Conservation (phyloP, 2,329 filamentous ascomycete species). For the Claviceps spartinae region DNA sequence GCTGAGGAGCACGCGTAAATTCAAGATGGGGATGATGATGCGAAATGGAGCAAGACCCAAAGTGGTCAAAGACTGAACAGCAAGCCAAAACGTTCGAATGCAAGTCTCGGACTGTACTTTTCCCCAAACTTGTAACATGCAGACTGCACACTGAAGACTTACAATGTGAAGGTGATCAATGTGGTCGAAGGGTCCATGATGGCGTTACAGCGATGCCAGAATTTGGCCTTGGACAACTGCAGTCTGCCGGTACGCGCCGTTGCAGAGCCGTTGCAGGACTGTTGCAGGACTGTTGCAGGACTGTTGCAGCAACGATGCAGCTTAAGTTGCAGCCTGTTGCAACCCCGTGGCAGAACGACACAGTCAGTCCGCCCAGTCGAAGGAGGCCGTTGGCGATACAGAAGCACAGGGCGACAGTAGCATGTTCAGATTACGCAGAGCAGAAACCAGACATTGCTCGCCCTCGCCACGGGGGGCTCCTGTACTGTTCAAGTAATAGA, state of each 20-base stretch:
- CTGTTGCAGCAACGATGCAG: too few species aligned
- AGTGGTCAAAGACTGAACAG: too few species aligned
- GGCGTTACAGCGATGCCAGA: neutral
- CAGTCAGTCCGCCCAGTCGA: neutral
- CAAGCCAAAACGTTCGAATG: neutral
- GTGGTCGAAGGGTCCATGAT: constrained; percentile 49
- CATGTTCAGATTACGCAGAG: constrained; percentile 9
- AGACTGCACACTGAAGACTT: constrained; percentile 20
- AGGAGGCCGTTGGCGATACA: constrained; percentile 2
- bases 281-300: too few species aligned
- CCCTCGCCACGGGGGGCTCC: too few species aligned
- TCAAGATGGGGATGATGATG: neutral
- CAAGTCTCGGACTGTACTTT: too few species aligned
- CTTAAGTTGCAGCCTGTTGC: too few species aligned
- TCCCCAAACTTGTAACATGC: too few species aligned
- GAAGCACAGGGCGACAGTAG: constrained; percentile 7
- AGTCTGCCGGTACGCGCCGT: neutral
- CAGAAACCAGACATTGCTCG: neutral
- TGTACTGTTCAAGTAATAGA: too few species aligned
- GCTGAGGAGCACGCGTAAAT: neutral
- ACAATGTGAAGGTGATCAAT: constrained; percentile 57
- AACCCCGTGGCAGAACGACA: neutral
- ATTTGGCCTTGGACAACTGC: neutral
- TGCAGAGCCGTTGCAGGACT: too few species aligned
- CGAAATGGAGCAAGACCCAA: neutral